Percentiles rank a stretch among this genome's conserved stretches.
These are phyloP conservation scores for Aspergillus nomiae DNA, from an alignment of 2,329 filamentous ascomycete genomes.

Conservation along the genomic window DNA sequence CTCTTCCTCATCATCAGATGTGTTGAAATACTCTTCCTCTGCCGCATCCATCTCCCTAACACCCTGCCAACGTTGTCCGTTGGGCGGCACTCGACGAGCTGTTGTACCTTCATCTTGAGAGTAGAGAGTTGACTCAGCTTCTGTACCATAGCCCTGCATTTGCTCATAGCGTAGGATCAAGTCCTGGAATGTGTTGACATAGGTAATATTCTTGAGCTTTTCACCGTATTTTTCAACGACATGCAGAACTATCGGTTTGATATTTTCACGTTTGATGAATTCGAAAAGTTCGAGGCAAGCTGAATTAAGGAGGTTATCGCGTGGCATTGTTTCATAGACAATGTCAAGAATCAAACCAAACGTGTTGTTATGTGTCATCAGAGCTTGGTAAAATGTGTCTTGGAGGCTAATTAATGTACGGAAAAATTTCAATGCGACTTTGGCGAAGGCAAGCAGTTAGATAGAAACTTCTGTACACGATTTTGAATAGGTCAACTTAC, in stretches of 20 bases:
- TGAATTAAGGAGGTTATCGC: constrained; percentile 91
- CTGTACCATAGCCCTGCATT: constrained; percentile 66
- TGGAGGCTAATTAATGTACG: constrained; percentile 80
- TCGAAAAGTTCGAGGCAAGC: constrained; percentile 94
- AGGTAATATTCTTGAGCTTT: constrained; percentile 72
- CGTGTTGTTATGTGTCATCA: constrained; percentile 78
- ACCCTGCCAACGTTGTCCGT: constrained; percentile 65
- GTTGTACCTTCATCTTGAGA: constrained; percentile 68
- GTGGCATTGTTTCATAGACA: constrained; percentile 79
- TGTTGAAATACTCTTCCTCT: constrained; percentile 94
- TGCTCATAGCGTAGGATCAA: constrained; percentile 79
- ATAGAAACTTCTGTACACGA: background rate
- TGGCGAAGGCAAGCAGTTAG: constrained; percentile 3
- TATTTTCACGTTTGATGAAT: constrained; percentile 77
- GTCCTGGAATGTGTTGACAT: constrained; percentile 80
- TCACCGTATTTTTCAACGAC: constrained; percentile 83
- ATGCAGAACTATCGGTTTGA: constrained; percentile 80
- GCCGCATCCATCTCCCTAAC: constrained; percentile 81
- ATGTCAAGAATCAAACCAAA: constrained; percentile 85
- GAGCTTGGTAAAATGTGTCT: constrained; percentile 87
- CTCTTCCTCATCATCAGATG: constrained; percentile 82
- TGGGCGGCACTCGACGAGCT: constrained; percentile 49
- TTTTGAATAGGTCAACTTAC: constrained; percentile 52
- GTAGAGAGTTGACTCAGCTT: constrained; percentile 66
- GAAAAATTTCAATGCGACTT: constrained; percentile 91